phyloP scores from a whole-genome alignment of 78 protist species.

The Dictyostelium capitatum region DNA sequence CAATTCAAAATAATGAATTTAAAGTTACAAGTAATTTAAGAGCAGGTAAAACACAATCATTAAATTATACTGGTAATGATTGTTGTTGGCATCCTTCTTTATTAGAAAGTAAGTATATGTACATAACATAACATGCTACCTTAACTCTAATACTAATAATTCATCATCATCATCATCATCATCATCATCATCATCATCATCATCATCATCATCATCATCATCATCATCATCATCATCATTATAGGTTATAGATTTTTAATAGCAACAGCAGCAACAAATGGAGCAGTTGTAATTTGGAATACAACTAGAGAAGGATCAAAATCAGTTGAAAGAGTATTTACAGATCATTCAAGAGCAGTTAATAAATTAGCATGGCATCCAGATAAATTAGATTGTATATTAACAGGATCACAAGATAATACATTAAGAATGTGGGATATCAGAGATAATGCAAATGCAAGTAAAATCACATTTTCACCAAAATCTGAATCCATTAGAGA shows the following conservation, averaged over 20 bases:
- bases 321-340: conserved; percentile 55
- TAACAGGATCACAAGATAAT: conserved; percentile 84
- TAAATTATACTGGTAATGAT: conserved; percentile 79
- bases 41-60: conserved; percentile 80
- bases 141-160: not conserved
- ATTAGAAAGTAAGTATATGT: conserved; percentile 40
- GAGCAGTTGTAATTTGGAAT: conserved; percentile 90
- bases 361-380: conserved; percentile 78
- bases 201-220: not conserved
- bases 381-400: conserved; percentile 20
- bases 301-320: conserved; percentile 39
- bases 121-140: not conserved
- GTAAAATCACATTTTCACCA: conserved; percentile 59
- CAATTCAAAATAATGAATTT: conserved; percentile 24
- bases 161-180: no score
- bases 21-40: conserved; percentile 40
- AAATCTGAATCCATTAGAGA: conserved; percentile 82
- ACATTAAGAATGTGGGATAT: conserved; percentile 68
- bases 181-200: no score
- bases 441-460: conserved; percentile 59
- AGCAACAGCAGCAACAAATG: conserved; percentile 91
- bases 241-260: conserved; percentile 74
- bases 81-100: conserved; percentile 81
- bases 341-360: conserved; percentile 82
- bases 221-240: no score